These are phyloP conservation scores for Setaria viridis DNA, from an alignment of 202 grass and related monocot genomes.

Conservation along the genomic window DNA sequence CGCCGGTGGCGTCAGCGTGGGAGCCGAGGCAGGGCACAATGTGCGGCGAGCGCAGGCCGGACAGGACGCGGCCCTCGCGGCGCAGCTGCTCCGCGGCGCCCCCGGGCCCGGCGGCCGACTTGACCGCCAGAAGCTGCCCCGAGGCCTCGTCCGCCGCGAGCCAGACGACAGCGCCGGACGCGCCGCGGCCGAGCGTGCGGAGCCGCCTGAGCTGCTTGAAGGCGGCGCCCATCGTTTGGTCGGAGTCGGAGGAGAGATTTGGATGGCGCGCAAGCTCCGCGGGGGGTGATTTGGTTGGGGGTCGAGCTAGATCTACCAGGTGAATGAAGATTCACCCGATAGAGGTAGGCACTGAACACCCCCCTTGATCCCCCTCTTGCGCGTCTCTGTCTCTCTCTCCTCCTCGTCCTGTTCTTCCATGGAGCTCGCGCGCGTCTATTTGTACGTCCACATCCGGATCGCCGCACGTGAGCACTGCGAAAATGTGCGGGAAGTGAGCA, in stretches of 20 bases:
- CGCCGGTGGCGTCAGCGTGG: slow-evolving; percentile 7
- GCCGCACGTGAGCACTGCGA: background rate
- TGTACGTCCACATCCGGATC: background rate
- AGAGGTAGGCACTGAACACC: background rate
- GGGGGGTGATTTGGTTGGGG: background rate
- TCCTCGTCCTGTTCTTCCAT: background rate
- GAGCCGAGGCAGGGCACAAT: slow-evolving; percentile 58
- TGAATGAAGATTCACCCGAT: slow-evolving; percentile 14
- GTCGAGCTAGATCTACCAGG: slow-evolving; percentile 17
- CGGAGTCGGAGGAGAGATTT: slow-evolving; percentile 26
- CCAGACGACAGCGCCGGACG: slow-evolving; percentile 64
- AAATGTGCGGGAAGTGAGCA: background rate
- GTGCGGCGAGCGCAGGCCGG: slow-evolving; percentile 42
- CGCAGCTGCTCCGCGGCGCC: slow-evolving; percentile 40
- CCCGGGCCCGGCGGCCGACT: slow-evolving; percentile 53
- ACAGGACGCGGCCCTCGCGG: slow-evolving; percentile 42
- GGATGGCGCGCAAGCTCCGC: background rate
- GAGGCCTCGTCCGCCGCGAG: slow-evolving; percentile 18
- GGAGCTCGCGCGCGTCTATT: background rate
- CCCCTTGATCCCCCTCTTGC: background rate
- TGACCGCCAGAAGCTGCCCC: background rate
- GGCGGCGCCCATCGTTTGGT: background rate
- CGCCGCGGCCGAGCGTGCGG: slow-evolving; percentile 61
- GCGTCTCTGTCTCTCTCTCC: background rate
- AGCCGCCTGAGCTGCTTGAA: slow-evolving; percentile 47